Percentiles rank a stretch among this genome's conserved stretches.
Evolutionary conservation across 2,329 filamentous ascomycete genomes (phyloP).

Genomic region (Aspergillus sp.): DNA sequence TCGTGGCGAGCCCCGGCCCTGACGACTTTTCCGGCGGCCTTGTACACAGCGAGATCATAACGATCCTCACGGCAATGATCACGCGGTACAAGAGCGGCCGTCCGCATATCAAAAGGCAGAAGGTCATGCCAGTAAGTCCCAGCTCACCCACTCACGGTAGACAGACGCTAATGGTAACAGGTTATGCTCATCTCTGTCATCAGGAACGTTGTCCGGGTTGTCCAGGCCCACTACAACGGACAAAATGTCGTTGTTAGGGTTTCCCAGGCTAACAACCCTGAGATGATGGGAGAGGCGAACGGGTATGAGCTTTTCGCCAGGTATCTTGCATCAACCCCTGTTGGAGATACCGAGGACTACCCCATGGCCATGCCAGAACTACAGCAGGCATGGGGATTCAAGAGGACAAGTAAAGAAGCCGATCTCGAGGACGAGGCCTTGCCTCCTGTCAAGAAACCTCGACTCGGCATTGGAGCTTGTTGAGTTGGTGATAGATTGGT

Average conservation of each 20-base stretch:
- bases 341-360: not conserved
- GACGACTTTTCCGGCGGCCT: not conserved
- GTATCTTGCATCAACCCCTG: not conserved
- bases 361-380: too few species aligned
- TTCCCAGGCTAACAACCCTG: not conserved
- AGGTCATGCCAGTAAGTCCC: not conserved
- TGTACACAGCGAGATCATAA: not conserved
- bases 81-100: not conserved
- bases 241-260: not conserved
- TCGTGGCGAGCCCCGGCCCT: not conserved
- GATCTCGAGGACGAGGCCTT: too few species aligned
- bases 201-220: not conserved
- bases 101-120: not conserved
- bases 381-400: too few species aligned
- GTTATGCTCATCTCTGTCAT: not conserved
- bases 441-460: too few species aligned
- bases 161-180: not conserved
- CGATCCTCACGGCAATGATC: not conserved
- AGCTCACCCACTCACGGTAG: too few species aligned
- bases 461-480: too few species aligned
- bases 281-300: not conserved
- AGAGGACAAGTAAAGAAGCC: too few species aligned
- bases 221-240: not conserved
- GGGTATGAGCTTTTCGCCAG: not conserved
- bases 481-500: too few species aligned